Evolutionary conservation across 2,329 filamentous ascomycete genomes (phyloP).

Genomic region (Dothideomycetidae sp.): DNA sequence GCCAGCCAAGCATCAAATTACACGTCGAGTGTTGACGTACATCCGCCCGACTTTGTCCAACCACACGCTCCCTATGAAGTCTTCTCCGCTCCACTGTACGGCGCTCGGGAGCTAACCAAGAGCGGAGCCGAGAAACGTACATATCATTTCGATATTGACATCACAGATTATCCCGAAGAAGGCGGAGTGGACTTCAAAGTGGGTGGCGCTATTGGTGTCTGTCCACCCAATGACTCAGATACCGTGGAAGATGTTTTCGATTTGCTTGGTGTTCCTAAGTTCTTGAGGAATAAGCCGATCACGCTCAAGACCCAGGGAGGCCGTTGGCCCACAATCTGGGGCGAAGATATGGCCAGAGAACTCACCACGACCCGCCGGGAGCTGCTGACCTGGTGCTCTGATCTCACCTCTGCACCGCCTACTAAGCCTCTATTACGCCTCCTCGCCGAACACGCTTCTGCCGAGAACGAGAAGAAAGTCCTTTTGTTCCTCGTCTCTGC

Average conservation of each 20-base stretch:
- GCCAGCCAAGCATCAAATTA: conserved; percentile 29
- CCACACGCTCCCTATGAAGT: conserved; percentile 89
- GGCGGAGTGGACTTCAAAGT: conserved; percentile 85
- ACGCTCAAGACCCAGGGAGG: conserved; percentile 64
- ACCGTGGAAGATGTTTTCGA: conserved; percentile 77
- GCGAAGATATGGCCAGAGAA: conserved; percentile 70
- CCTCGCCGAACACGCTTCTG: conserved; percentile 69
- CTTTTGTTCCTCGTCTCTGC: conserved; percentile 73
- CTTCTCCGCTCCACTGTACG: conserved; percentile 75
- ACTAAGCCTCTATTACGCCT: conserved; percentile 77
- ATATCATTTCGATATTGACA: conserved; percentile 92
- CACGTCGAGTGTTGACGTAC: conserved; percentile 32
- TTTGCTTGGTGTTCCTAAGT: conserved; percentile 63
- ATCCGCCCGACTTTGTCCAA: conserved; percentile 81
- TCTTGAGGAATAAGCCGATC: conserved; percentile 71
- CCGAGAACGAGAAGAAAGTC: conserved; percentile 75
- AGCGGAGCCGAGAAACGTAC: conserved; percentile 89
- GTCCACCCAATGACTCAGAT: conserved; percentile 65
- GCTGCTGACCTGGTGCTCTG: conserved; percentile 88
- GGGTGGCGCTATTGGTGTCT: conserved; percentile 85
- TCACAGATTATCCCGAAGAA: conserved; percentile 84
- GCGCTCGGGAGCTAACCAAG: conserved; percentile 73
- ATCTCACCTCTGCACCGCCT: conserved; percentile 83
- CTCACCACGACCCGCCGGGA: conserved; percentile 83
- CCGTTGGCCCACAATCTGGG: conserved; percentile 97